phyloP scores from a whole-genome alignment of 768 basidiomycete species.

The Boletus tomentosulus region DNA sequence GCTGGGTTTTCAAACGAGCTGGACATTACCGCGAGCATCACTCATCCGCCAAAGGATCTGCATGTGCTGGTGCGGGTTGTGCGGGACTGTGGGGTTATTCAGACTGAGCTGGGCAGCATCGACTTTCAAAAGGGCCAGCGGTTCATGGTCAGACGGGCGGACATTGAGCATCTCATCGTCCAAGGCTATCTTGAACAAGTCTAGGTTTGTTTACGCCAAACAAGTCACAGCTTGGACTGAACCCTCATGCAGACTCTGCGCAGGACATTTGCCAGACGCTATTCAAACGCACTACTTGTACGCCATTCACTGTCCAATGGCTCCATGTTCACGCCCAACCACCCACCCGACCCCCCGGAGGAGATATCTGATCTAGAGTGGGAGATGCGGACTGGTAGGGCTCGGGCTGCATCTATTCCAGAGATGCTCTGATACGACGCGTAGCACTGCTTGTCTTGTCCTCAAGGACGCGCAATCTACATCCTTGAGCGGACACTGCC shows the following conservation, averaged over 20 bases:
- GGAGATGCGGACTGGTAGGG: slow-evolving; percentile 70
- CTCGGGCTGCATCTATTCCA: neutral
- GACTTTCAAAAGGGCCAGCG: slow-evolving; percentile 88
- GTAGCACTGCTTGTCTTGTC: neutral
- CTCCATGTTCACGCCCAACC: slow-evolving; percentile 23
- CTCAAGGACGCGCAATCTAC: slow-evolving; percentile 64
- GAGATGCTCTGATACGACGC: slow-evolving; percentile 29
- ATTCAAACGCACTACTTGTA: neutral
- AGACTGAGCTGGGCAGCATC: slow-evolving; percentile 87
- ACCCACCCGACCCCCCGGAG: slow-evolving; percentile 5
- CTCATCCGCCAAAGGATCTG: slow-evolving; percentile 82
- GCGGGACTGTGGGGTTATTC: slow-evolving; percentile 85
- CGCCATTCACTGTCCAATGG: too few relatives aligned
- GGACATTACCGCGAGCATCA: slow-evolving; percentile 82
- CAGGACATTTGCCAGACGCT: neutral
- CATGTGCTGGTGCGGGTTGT: slow-evolving; percentile 86
- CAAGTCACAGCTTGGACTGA: slow-evolving; percentile 6
- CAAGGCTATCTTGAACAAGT: slow-evolving; percentile 92
- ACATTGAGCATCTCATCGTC: slow-evolving; percentile 92
- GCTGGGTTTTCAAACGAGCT: slow-evolving; percentile 81
- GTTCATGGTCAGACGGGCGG: slow-evolving; percentile 81
- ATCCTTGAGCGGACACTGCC: slow-evolving; percentile 67
- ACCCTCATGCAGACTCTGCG: slow-evolving; percentile 10
- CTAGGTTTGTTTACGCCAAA: slow-evolving; percentile 33
- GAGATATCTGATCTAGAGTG: slow-evolving; percentile 66